Percentiles rank a stretch among this genome's conserved stretches.
Evolutionary conservation across 2,329 filamentous ascomycete species (phyloP).

Genomic region (Ceratocystiopsis sp.): DNA sequence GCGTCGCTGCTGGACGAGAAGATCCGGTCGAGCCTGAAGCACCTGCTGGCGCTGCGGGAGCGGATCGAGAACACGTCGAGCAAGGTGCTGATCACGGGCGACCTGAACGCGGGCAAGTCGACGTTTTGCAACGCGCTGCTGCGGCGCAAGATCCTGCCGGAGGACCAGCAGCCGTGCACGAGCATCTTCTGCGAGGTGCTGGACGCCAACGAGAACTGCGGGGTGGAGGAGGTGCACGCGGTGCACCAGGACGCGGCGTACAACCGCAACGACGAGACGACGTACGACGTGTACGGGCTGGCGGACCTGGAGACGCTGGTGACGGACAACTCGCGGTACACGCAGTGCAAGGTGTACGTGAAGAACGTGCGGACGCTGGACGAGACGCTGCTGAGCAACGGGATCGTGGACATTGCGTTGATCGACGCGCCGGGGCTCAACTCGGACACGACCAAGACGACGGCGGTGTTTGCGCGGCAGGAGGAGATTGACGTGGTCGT

Average conservation of each 20-base stretch:
- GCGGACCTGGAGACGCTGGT: slow-evolving; percentile 76
- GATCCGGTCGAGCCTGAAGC: slow-evolving; percentile 83
- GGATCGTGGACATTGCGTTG: slow-evolving; percentile 91
- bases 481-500: slow-evolving; percentile 98
- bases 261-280: slow-evolving; percentile 80
- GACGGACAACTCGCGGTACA: slow-evolving; percentile 71
- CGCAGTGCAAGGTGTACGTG: slow-evolving; percentile 93
- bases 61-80: slow-evolving; percentile 95
- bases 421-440: slow-evolving; percentile 95
- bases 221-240: slow-evolving; percentile 87
- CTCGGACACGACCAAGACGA: slow-evolving; percentile 91
- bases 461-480: slow-evolving; percentile 88
- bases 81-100: slow-evolving; percentile 90
- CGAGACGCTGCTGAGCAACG: slow-evolving; percentile 89
- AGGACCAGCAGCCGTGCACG: slow-evolving; percentile 95
- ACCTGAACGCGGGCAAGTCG: slow-evolving; percentile 93
- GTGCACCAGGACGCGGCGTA: slow-evolving; percentile 70
- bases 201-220: slow-evolving; percentile 77
- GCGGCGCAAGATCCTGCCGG: slow-evolving; percentile 78
- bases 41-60: slow-evolving; percentile 71
- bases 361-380: slow-evolving; percentile 79
- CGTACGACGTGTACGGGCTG: slow-evolving; percentile 74
- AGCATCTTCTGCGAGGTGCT: slow-evolving; percentile 97
- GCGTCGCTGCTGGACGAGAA: slow-evolving; percentile 84
- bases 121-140: slow-evolving; percentile 98